phyloP scores from a whole-genome alignment of 2,329 filamentous ascomycete genomes.

The Trichoderma koningii region DNA sequence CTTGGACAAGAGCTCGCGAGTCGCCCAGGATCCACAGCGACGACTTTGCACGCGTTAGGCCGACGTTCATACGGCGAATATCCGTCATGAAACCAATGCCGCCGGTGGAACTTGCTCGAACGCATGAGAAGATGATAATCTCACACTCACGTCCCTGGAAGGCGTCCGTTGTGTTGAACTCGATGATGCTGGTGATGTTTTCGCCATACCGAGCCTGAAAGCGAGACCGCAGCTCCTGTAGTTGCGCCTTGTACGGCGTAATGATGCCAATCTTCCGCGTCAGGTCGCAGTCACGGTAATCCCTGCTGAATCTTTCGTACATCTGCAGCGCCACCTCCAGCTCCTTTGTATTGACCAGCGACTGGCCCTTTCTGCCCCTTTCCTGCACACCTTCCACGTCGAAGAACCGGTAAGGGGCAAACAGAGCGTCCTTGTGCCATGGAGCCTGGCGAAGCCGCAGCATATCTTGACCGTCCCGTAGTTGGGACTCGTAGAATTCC shows the following conservation, averaged over 20 bases:
- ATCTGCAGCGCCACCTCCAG: conserved; percentile 83
- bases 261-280: conserved; percentile 91
- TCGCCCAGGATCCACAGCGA: conserved; percentile 97
- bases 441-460: conserved; percentile 70
- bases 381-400: conserved; percentile 89
- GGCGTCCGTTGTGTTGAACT: conserved; percentile 98
- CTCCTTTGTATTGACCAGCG: conserved; percentile 85
- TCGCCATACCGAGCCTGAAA: conserved; percentile 76
- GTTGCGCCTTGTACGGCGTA: conserved; percentile 94
- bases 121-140: conserved; percentile 98
- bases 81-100: conserved; percentile 98
- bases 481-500: conserved; percentile 87
- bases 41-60: conserved; percentile 92
- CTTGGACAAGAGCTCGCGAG: conserved; percentile 79
- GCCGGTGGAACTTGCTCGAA: conserved; percentile 86
- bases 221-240: conserved; percentile 73
- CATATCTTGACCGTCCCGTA: conserved; percentile 87
- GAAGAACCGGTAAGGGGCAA: conserved; percentile 95
- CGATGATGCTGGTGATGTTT: conserved; percentile 73
- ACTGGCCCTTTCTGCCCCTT: conserved; percentile 79
- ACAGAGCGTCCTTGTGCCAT: conserved; percentile 80
- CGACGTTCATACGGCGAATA: conserved; percentile 98
- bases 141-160: conserved; percentile 97
- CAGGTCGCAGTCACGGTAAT: conserved; percentile 70
- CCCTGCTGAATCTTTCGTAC: conserved; percentile 75